Percentiles rank a stretch among this genome's conserved stretches.
Evolutionary conservation across 2,329 filamentous ascomycete species (phyloP).

Genomic region (Beauveria australis): DNA sequence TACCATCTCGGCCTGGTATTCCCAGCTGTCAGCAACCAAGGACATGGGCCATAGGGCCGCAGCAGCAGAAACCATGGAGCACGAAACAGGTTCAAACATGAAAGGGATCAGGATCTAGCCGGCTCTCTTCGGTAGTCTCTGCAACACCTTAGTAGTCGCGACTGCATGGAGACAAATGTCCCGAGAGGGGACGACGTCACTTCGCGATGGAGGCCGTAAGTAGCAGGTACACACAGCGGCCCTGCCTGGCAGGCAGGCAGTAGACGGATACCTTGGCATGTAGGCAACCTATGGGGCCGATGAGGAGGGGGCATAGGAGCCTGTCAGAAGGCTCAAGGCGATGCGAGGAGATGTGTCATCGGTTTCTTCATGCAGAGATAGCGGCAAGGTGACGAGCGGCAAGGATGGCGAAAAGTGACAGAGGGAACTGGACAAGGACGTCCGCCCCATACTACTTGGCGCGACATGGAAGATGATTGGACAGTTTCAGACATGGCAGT

Average conservation of each 20-base stretch:
- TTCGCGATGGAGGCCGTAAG: background rate
- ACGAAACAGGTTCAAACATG: slow-evolving; percentile 10
- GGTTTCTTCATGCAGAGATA: slow-evolving; percentile 6
- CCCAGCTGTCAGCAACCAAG: background rate
- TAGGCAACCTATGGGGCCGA: background rate
- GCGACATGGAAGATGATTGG: background rate
- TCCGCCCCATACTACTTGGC: background rate
- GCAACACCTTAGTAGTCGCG: background rate
- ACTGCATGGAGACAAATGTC: background rate
- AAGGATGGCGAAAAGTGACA: background rate
- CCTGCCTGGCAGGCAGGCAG: background rate
- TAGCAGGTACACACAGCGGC: background rate
- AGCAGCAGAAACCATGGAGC: background rate
- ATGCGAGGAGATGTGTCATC: slow-evolving; percentile 4
- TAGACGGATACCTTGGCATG: background rate
- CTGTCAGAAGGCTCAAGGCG: background rate
- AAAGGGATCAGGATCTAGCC: slow-evolving; percentile 5
- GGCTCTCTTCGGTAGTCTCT: background rate
- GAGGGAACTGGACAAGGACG: background rate
- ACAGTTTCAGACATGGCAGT: background rate
- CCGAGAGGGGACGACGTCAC: background rate
- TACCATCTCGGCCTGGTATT: background rate
- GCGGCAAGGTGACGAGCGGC: background rate
- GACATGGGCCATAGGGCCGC: background rate
- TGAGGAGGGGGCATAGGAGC: background rate